Evolutionary conservation across 228 moss, liverwort and hornwort genomes (phyloP).

Genomic region (Sphagnum fallax): DNA sequence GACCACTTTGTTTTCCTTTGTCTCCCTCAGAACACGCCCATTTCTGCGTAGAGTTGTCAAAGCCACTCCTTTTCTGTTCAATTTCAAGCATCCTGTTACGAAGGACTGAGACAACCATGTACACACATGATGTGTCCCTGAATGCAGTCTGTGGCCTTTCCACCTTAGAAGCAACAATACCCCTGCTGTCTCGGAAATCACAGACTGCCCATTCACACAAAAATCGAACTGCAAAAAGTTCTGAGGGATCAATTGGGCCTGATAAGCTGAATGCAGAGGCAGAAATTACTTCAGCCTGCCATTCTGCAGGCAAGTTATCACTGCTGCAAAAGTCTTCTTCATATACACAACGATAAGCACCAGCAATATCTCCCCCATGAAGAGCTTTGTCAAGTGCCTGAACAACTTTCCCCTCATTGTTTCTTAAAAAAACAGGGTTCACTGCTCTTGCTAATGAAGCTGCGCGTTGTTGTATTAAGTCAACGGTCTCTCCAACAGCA

Average conservation of each 20-base stretch:
- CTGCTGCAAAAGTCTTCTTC: slow-evolving; percentile 87
- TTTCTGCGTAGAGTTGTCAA: slow-evolving; percentile 14
- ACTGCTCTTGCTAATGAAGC: slow-evolving; percentile 69
- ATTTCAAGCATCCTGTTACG: slow-evolving; percentile 63
- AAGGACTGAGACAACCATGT: slow-evolving; percentile 91
- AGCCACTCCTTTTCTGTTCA: slow-evolving; percentile 27
- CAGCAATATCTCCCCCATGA: slow-evolving; percentile 78
- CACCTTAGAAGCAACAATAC: slow-evolving; percentile 22
- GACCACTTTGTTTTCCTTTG: slow-evolving; percentile 30
- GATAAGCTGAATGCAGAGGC: slow-evolving; percentile 74
- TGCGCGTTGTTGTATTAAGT: slow-evolving; percentile 65
- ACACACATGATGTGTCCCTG: slow-evolving; percentile 90
- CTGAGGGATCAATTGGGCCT: slow-evolving; percentile 74
- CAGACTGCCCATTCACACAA: slow-evolving; percentile 99
- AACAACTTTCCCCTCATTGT: slow-evolving; percentile 91
- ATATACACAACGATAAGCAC: slow-evolving; percentile 80
- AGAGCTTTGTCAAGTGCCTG: slow-evolving; percentile 89
- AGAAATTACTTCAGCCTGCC: slow-evolving; percentile 73
- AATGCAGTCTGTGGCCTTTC: slow-evolving; percentile 42
- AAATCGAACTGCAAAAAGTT: slow-evolving; percentile 79
- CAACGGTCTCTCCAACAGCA: slow-evolving; percentile 66
- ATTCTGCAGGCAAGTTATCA: slow-evolving; percentile 72
- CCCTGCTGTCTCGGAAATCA: slow-evolving; percentile 85
- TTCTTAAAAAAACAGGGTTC: slow-evolving; percentile 71
- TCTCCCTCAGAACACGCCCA: slow-evolving; percentile 29